Evolutionary conservation across 2,329 filamentous ascomycete species (phyloP).

Genomic region (Monosporascus ibericus): DNA sequence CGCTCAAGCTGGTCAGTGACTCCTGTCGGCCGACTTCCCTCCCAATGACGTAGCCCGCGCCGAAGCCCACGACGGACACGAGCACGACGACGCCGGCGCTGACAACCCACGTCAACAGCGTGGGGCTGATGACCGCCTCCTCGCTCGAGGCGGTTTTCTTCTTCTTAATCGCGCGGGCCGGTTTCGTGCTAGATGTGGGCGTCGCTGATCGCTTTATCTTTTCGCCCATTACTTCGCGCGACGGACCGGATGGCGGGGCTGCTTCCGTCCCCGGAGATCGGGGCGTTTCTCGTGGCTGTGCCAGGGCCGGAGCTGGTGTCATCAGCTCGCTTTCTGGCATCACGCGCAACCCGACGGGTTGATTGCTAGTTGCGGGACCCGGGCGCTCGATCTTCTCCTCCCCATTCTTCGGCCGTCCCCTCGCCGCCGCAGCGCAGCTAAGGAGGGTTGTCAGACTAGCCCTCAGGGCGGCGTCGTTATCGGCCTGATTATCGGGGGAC

Average conservation of each 20-base stretch:
- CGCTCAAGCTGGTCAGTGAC: constrained; percentile 35
- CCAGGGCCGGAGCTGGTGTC: constrained; percentile 23
- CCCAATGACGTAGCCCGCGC: constrained; percentile 62
- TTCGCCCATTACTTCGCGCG: constrained; percentile 26
- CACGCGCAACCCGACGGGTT: constrained; percentile 53
- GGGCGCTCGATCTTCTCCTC: constrained; percentile 29
- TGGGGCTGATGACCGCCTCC: constrained; percentile 47
- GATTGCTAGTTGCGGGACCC: constrained; percentile 39
- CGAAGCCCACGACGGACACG: constrained; percentile 62
- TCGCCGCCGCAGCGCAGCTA: constrained; percentile 87
- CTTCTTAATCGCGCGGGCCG: constrained; percentile 50
- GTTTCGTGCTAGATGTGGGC: constrained; percentile 29
- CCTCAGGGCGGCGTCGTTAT: constrained; percentile 88
- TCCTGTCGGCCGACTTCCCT: constrained; percentile 61
- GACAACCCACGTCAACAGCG: constrained; percentile 58
- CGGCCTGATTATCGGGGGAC: constrained; percentile 69
- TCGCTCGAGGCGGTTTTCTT: constrained; percentile 43
- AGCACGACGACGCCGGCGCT: constrained; percentile 63
- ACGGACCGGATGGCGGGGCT: constrained; percentile 5
- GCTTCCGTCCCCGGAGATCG: constrained; percentile 10
- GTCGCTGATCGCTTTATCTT: constrained; percentile 44
- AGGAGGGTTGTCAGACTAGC: constrained; percentile 92
- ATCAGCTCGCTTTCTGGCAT: constrained; percentile 56
- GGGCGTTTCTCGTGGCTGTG: constrained; percentile 8
- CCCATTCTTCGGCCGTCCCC: constrained; percentile 66